A percentile compares a stretch with the other conserved stretches of the same genome.
Evolutionary conservation across 2,329 filamentous ascomycete species (phyloP).

Genomic region (Sclerotinia glacialis): DNA sequence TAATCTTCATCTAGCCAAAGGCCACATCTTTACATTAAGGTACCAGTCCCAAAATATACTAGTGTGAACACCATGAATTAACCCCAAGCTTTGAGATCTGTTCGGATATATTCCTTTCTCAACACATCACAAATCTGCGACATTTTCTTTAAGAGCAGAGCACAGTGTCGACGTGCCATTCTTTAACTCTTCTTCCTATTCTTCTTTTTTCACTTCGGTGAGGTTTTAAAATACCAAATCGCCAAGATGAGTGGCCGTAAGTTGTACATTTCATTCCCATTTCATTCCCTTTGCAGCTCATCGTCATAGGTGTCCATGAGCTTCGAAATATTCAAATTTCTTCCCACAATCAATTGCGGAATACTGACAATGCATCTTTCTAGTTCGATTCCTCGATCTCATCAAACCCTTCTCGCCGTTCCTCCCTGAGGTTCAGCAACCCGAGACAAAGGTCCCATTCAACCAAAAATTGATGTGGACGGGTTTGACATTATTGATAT

Average conservation of each 20-base stretch:
- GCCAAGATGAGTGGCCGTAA: conserved; percentile 46
- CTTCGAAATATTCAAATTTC: conserved; percentile 23
- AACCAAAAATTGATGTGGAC: conserved; percentile 98
- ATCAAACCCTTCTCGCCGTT: conserved; percentile 99
- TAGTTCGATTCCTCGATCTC: conserved; percentile 98
- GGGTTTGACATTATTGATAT: conserved; percentile 91
- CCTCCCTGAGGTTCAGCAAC: conserved; percentile 97
- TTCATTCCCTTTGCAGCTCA: conserved; percentile 22
- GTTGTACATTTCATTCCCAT: conserved; percentile 30
- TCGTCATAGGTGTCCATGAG: conserved; percentile 17
- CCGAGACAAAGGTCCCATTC: conserved; percentile 98
- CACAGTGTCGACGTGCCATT: conserved; percentile 33
- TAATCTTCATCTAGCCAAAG: conserved; percentile 23
- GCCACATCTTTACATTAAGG: conserved; percentile 28
- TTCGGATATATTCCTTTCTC: conserved; percentile 31
- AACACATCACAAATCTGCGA: conserved; percentile 36
- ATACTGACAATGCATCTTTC: conserved; percentile 33
- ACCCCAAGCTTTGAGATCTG: conserved; percentile 31
- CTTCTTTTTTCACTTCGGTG: conserved; percentile 41
- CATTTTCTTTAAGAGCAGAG: conserved; percentile 17
- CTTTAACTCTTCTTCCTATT: conserved; percentile 33
- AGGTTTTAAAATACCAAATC: conserved; percentile 38
- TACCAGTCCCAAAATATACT: conserved; percentile 27
- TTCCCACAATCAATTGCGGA: conserved; percentile 22
- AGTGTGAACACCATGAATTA: conserved; percentile 28